Conservation (phyloP, 1,284 basidiomycete genomes). For the Afroboletus lepidellus region DNA sequence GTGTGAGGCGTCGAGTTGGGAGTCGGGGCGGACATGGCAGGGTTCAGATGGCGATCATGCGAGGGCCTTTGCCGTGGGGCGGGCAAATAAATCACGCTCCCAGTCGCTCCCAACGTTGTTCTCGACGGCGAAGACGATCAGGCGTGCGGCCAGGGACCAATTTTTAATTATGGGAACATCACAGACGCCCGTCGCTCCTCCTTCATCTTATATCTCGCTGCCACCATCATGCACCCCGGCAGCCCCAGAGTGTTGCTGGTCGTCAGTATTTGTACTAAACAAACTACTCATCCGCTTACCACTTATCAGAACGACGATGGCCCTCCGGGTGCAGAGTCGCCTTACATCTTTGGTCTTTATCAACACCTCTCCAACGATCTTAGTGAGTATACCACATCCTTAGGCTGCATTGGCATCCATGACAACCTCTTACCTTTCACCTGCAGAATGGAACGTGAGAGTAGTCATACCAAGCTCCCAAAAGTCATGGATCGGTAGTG, state of each 20-base stretch:
- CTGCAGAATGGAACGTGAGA: constrained; percentile 77
- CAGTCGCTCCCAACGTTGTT: constrained; percentile 2
- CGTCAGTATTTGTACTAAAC: constrained; percentile 36
- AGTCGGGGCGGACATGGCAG: constrained; percentile 23
- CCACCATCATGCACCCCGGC: constrained; percentile 10
- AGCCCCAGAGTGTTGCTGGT: constrained; percentile 56
- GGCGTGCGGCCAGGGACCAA: constrained; percentile 3
- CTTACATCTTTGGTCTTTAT: constrained; percentile 82
- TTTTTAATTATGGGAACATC: constrained; percentile 27
- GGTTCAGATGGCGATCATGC: constrained; percentile 23
- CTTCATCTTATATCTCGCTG: neutral
- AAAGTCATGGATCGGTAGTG: constrained; percentile 84
- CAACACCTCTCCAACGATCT: constrained; percentile 62
- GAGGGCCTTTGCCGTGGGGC: constrained; percentile 5
- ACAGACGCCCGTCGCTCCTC: constrained; percentile 19
- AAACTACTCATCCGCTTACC: constrained; percentile 4
- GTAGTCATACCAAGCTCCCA: constrained; percentile 88
- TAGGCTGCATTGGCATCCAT: constrained; percentile 1
- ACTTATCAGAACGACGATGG: constrained; percentile 80
- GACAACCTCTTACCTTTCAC: constrained; percentile 4
- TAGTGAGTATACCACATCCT: constrained; percentile 40
- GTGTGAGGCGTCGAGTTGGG: constrained; percentile 23
- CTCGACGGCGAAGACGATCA: constrained; percentile 9
- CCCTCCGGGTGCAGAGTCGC: constrained; percentile 75
- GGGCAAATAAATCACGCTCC: constrained; percentile 6